phyloP scores from a whole-genome alignment of 139 green algal species.

The Chlamydomonas asymmetrica region DNA sequence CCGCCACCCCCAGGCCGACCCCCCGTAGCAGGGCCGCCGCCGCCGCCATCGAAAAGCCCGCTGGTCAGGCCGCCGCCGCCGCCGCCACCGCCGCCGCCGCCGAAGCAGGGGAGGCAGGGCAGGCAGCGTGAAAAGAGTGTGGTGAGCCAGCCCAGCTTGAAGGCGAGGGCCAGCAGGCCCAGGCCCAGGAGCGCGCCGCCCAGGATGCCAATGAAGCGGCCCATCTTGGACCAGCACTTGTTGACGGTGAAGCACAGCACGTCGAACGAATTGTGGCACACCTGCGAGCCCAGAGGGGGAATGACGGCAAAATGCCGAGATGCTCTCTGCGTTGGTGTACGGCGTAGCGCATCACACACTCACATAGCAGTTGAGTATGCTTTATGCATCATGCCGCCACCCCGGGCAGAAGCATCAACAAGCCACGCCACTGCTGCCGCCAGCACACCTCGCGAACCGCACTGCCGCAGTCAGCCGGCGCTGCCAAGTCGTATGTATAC shows the following conservation, averaged over 20 bases:
- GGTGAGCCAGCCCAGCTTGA: constrained; percentile 18
- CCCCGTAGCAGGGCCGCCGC: not conserved
- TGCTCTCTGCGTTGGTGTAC: no score
- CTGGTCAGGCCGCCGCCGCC: not conserved
- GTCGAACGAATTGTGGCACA: constrained; percentile 23
- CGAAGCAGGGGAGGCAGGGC: constrained; percentile 7
- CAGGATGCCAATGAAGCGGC: constrained; percentile 26
- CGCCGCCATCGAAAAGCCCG: not conserved
- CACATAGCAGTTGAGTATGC: no score
- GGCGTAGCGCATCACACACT: no score
- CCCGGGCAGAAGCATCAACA: no score
- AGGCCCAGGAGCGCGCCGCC: not conserved
- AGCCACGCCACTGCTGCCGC: no score
- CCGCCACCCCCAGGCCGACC: not conserved
- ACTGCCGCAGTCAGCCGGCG: not conserved
- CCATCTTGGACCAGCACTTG: constrained; percentile 41
- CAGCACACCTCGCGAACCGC: not conserved
- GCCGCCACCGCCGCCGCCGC: not conserved
- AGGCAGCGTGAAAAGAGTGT: not conserved
- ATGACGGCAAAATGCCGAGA: no score
- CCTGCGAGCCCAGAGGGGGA: no score
- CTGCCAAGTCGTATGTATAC: no score
- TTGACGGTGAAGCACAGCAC: constrained; percentile 34
- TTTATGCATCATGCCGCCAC: no score
- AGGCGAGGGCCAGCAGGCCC: constrained; percentile 4